Evolutionary conservation across 1,139 yeast species (phyloP).

Genomic region (Taiozyma sp.): DNA sequence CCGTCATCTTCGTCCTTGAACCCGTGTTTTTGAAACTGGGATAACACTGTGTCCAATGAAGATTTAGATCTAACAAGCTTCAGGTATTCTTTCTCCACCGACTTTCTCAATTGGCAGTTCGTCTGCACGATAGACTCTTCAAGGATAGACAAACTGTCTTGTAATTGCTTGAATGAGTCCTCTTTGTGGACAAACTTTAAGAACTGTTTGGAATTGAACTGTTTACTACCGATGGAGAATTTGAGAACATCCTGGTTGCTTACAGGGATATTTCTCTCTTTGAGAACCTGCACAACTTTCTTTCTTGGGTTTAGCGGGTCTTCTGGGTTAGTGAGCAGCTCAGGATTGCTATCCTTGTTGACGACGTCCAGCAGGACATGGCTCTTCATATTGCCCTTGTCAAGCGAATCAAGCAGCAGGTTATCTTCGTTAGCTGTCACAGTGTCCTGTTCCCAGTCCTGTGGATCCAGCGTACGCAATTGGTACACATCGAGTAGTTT

Average conservation of each 20-base stretch:
- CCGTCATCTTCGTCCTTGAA: constrained; percentile 21
- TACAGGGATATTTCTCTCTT: constrained; percentile 33
- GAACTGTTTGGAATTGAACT: constrained; percentile 66
- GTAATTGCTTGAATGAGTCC: constrained; percentile 60
- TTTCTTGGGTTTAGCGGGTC: constrained; percentile 56
- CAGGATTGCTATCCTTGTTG: background rate
- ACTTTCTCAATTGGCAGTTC: constrained; percentile 56
- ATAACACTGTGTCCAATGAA: constrained; percentile 51
- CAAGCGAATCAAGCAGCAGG: background rate
- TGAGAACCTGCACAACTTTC: constrained; percentile 39
- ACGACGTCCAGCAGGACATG: background rate
- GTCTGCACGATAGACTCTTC: constrained; percentile 59
- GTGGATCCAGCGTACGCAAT: background rate
- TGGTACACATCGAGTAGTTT: background rate
- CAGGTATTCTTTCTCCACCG: constrained; percentile 70
- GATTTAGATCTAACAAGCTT: constrained; percentile 75
- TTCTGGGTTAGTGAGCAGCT: constrained; percentile 24
- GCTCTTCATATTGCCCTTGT: background rate
- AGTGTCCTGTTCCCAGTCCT: background rate
- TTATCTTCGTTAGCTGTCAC: constrained; percentile 4
- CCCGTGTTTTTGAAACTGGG: constrained; percentile 39
- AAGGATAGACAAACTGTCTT: constrained; percentile 48
- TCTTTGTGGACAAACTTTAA: constrained; percentile 65
- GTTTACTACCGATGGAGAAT: constrained; percentile 65
- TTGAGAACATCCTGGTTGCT: constrained; percentile 38